Conservation (phyloP, 352 stramenopile species). For the Globisporangium radiosum region DNA sequence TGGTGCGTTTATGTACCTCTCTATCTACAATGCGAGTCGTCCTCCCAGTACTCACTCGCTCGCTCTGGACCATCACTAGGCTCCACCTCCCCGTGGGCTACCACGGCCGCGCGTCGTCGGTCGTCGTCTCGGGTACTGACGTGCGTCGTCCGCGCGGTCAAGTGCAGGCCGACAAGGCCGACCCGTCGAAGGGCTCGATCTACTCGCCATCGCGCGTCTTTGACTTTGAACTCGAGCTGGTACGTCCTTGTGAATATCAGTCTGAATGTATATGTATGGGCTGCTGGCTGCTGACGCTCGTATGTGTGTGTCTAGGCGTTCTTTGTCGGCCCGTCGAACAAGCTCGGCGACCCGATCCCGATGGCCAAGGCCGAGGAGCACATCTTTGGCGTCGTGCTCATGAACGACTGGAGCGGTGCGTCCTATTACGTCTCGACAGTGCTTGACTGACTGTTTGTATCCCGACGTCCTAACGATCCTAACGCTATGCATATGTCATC, state of each 20-base stretch:
- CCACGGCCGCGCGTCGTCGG: conserved; percentile 91
- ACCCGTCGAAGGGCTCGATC: conserved; percentile 90
- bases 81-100: conserved; percentile 97
- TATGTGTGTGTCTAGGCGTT: conserved; percentile 51
- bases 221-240: conserved; percentile 97
- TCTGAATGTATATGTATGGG: too few relatives aligned
- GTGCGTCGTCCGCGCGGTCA: conserved; percentile 88
- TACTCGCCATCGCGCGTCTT: conserved; percentile 88
- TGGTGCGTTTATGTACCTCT: conserved; percentile 41
- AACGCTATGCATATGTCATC: too few relatives aligned
- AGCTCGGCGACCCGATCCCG: conserved; percentile 81
- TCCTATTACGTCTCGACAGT: not conserved
- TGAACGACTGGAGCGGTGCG: conserved; percentile 97
- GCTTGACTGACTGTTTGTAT: not conserved
- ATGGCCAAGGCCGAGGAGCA: conserved; percentile 90
- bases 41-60: not conserved
- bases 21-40: too few relatives aligned
- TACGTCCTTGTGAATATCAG: conserved; percentile 5
- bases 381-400: conserved; percentile 96
- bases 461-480: too few relatives aligned
- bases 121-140: conserved; percentile 83
- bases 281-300: not conserved
- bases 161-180: conserved; percentile 84
- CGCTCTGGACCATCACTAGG: conserved; percentile 18
- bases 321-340: conserved; percentile 90